Evolutionary conservation across 495 filamentous ascomycete species (phyloP), one percentile per base, ranked within the genome.

Genomic region (Aspergillus indologenus): DNA sequence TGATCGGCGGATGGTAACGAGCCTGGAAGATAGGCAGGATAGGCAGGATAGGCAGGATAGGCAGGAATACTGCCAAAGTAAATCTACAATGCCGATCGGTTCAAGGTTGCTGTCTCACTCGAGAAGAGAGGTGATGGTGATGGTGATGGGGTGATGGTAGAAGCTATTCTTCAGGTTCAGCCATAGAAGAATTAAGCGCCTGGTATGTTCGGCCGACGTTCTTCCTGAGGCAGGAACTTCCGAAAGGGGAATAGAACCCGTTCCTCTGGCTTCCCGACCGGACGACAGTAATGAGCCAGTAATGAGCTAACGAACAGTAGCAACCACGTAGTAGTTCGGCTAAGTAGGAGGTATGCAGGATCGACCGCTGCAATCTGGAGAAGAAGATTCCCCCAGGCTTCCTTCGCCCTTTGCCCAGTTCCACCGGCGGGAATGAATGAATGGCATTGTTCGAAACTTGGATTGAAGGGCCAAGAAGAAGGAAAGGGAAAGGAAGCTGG

Each of bases 161-260:
- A 50, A 24, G n/a, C n/a, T n/a, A 15, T 24, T 21, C 47, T 50
- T 22, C 21, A 26, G 47, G 26, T 18, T 20, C 44, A 11, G 11
- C 21, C 19, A 26, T 11, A 21, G 45, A 19, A 19, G 15, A 50
- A 24, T 50, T 51, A 51, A 51, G 48, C 48, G 48, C 48, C 15
- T 51, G 52, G 52, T 21, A 54, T 54, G 52, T 22, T 6, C 52
- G 31, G 31, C 22, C 20, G 31, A 54, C 18, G 18, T 50, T 29
- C 22, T 26, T 29, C 22, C 23, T 8, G 22, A 57, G 19, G 50
- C 34, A 40, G 34, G 11, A 56, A n/a, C 54, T 60, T n/a, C 54
- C 43, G 6, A 15, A 59, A 59, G 18, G 8, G 56, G 61, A 20
- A 29, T 59, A 52, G 4, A 47, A 56, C 47, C 22, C 14, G 24